Evolutionary conservation across 2,329 filamentous ascomycete species (phyloP).

Genomic region (Aspergillus candidus): DNA sequence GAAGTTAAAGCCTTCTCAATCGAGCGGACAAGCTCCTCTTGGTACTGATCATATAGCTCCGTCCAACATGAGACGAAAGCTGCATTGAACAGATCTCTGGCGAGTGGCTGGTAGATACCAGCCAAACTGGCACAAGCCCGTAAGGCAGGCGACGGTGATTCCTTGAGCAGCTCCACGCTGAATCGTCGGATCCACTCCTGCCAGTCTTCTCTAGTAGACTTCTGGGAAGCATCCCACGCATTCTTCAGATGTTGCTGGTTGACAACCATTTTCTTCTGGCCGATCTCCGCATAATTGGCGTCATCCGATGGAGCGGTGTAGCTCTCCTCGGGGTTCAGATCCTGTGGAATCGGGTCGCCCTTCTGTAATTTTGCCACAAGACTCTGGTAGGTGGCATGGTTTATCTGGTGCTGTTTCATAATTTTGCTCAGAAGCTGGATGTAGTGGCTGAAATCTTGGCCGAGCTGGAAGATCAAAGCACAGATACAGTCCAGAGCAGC

Average conservation of each 20-base stretch:
- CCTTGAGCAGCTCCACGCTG: slow-evolving; percentile 88
- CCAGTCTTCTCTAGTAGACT: slow-evolving; percentile 98
- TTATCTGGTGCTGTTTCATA: slow-evolving; percentile 70
- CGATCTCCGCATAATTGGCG: slow-evolving; percentile 71
- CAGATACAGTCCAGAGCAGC: slow-evolving; percentile 90
- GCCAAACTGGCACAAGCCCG: slow-evolving; percentile 88
- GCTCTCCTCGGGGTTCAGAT: slow-evolving; percentile 78
- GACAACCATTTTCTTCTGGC: slow-evolving; percentile 89
- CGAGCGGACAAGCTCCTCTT: slow-evolving; percentile 91
- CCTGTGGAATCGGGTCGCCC: slow-evolving; percentile 89
- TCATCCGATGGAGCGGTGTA: slow-evolving; percentile 77
- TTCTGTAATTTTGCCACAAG: slow-evolving; percentile 90
- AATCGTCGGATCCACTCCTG: slow-evolving; percentile 97
- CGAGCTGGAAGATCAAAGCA: slow-evolving; percentile 90
- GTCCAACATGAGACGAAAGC: slow-evolving; percentile 99
- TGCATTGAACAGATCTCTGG: slow-evolving; percentile 93
- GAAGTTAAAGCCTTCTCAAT: slow-evolving; percentile 95
- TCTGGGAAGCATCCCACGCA: slow-evolving; percentile 94
- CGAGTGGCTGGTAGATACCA: slow-evolving; percentile 83
- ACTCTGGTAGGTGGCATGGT: slow-evolving; percentile 85
- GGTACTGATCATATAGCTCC: slow-evolving; percentile 92
- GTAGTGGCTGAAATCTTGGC: slow-evolving; percentile 91
- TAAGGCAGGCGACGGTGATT: slow-evolving; percentile 92
- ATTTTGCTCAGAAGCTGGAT: slow-evolving; percentile 88
- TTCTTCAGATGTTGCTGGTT: slow-evolving; percentile 96